These are phyloP conservation scores for Aspergillus fischeri DNA, from an alignment of 2,329 filamentous ascomycete genomes.

Conservation along the genomic window DNA sequence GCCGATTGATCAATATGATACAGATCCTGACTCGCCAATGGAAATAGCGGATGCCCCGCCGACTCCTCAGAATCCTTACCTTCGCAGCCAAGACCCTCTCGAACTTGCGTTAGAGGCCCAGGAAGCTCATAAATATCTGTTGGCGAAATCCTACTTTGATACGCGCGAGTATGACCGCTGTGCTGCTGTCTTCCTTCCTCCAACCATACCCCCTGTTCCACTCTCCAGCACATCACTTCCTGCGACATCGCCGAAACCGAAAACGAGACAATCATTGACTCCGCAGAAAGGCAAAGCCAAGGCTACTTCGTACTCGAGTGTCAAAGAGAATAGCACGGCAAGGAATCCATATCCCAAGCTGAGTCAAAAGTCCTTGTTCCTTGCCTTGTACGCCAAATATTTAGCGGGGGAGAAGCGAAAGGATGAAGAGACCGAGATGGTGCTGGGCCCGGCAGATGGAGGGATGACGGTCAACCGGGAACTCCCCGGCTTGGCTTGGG, in stretches of 20 bases:
- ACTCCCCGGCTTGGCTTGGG: constrained; percentile 67
- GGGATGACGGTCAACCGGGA: constrained; percentile 83
- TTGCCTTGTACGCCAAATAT: constrained; percentile 88
- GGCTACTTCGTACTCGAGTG: constrained; percentile 33
- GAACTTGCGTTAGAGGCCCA: constrained; percentile 73
- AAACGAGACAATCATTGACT: constrained; percentile 36
- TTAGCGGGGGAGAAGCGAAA: constrained; percentile 93
- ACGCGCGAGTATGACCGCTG: constrained; percentile 93
- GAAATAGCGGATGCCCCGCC: constrained; percentile 48
- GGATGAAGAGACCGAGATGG: constrained; percentile 95
- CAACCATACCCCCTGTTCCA: constrained; percentile 67
- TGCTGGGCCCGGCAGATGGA: constrained; percentile 86
- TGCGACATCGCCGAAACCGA: constrained; percentile 32
- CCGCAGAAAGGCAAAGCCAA: constrained; percentile 62
- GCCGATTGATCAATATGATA: constrained; percentile 52
- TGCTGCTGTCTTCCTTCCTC: constrained; percentile 81
- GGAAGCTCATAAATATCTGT: constrained; percentile 77
- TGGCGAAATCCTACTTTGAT: constrained; percentile 93
- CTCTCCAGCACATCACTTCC: constrained; percentile 47
- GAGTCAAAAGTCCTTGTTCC: constrained; percentile 88
- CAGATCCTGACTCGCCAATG: constrained; percentile 58
- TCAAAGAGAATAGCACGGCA: constrained; percentile 29
- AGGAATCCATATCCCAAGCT: constrained; percentile 49
- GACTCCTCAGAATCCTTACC: constrained; percentile 48
- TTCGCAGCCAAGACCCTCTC: constrained; percentile 59